Evolutionary conservation across 2,329 filamentous ascomycete genomes (phyloP).

Genomic region (Colletotrichum orbiculare): DNA sequence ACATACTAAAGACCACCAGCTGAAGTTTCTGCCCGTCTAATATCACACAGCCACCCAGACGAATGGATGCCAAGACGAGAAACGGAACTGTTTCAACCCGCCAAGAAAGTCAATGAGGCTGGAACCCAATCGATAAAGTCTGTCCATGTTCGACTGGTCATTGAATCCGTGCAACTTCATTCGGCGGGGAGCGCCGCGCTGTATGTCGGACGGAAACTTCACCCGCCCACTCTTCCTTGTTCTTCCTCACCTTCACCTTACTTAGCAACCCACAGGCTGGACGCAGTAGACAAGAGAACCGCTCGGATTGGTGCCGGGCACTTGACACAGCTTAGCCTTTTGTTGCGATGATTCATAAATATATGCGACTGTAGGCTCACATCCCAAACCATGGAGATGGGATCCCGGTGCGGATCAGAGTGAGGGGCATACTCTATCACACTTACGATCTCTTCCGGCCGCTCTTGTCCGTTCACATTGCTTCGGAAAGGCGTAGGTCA

Average conservation of each 20-base stretch:
- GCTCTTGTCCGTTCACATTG: conserved; percentile 45
- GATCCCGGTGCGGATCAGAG: conserved; percentile 39
- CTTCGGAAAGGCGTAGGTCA: conserved; percentile 50
- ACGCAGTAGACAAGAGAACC: neutral
- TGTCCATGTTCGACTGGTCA: too few species aligned
- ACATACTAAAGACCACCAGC: too few species aligned
- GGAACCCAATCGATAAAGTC: too few species aligned
- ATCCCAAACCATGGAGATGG: conserved; percentile 40
- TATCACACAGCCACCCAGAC: neutral
- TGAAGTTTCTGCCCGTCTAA: neutral
- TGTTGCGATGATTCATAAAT: neutral
- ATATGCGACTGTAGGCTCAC: conserved; percentile 9
- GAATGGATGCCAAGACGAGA: conserved; percentile 25
- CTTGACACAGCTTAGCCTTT: neutral
- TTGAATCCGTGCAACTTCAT: neutral
- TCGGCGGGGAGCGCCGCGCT: neutral
- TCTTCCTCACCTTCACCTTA: neutral
- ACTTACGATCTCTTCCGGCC: conserved; percentile 37
- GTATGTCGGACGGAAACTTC: neutral
- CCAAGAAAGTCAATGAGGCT: conserved; percentile 11
- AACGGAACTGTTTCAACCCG: conserved; percentile 22
- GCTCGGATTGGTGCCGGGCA: neutral
- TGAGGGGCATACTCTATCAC: conserved; percentile 40
- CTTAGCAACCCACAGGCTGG: neutral
- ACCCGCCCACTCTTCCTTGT: too few species aligned